phyloP scores from a whole-genome alignment of 2,329 filamentous ascomycete species.

The Pseudofabraea citricarpa region DNA sequence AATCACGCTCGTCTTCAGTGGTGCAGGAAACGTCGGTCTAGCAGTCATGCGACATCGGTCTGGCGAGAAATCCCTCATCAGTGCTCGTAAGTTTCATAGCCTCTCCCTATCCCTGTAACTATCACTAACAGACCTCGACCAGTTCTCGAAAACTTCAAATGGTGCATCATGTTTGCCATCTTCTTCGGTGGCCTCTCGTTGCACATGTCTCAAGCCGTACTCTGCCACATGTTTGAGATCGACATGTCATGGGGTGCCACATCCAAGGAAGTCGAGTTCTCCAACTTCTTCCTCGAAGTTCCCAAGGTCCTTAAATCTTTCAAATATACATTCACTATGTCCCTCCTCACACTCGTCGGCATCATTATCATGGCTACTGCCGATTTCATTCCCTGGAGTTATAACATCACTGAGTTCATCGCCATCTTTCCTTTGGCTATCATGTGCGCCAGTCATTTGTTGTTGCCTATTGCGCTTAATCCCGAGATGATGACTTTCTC shows the following conservation, averaged over 20 bases:
- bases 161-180: constrained; percentile 69
- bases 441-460: constrained; percentile 62
- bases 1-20: constrained; percentile 74
- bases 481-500: constrained; percentile 76
- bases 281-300: constrained; percentile 81
- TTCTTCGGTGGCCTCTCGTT: constrained; percentile 82
- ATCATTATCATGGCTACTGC: constrained; percentile 63
- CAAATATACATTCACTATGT: constrained; percentile 66
- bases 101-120: neutral
- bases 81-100: constrained; percentile 27
- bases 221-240: constrained; percentile 80
- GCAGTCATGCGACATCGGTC: constrained; percentile 70
- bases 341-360: constrained; percentile 48
- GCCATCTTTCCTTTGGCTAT: constrained; percentile 73
- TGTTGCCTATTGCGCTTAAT: constrained; percentile 69
- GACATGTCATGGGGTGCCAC: constrained; percentile 86
- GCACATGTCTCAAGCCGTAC: constrained; percentile 73
- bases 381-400: constrained; percentile 59
- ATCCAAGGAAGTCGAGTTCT: constrained; percentile 74
- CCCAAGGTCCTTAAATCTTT: constrained; percentile 75
- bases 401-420: constrained; percentile 66
- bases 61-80: constrained; percentile 56
- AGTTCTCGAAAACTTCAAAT: constrained; percentile 63
- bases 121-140: neutral
- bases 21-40: constrained; percentile 66